These are phyloP conservation scores for Aspergillus cristatus DNA, from an alignment of 495 filamentous ascomycete genomes.

Conservation along the genomic window DNA sequence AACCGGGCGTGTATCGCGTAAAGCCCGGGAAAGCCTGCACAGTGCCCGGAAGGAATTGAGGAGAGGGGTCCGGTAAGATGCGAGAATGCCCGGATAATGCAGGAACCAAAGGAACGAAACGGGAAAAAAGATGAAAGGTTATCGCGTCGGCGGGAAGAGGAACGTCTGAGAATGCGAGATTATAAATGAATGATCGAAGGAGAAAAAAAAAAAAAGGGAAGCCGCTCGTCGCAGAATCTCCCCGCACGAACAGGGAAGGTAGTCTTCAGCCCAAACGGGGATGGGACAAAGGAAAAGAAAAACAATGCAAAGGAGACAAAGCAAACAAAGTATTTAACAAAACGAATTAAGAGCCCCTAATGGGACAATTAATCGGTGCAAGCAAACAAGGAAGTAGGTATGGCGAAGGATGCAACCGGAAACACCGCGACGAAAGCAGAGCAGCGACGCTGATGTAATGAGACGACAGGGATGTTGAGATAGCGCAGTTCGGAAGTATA, in stretches of 20 bases:
- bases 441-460: neutral
- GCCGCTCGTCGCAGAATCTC: constrained; percentile 1
- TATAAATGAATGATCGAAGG: neutral
- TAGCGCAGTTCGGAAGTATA: neutral
- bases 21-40: constrained; percentile 2
- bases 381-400: neutral
- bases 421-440: neutral
- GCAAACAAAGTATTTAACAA: too few relatives aligned
- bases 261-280: too few relatives aligned
- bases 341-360: too few relatives aligned
- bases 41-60: neutral
- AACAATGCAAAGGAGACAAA: too few relatives aligned
- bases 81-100: neutral
- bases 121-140: neutral
- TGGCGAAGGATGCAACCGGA: neutral
- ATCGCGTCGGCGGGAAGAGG: constrained; percentile 3
- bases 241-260: too few relatives aligned
- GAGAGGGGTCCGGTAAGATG: neutral
- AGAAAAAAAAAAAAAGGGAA: constrained; percentile 8
- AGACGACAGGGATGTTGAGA: neutral
- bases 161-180: neutral
- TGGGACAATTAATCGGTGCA: too few relatives aligned
- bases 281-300: too few relatives aligned
- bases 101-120: constrained; percentile 1
- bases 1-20: constrained; percentile 16